phyloP scores from a whole-genome alignment of 176 grass and related monocot species.

The Typha latifolia region DNA sequence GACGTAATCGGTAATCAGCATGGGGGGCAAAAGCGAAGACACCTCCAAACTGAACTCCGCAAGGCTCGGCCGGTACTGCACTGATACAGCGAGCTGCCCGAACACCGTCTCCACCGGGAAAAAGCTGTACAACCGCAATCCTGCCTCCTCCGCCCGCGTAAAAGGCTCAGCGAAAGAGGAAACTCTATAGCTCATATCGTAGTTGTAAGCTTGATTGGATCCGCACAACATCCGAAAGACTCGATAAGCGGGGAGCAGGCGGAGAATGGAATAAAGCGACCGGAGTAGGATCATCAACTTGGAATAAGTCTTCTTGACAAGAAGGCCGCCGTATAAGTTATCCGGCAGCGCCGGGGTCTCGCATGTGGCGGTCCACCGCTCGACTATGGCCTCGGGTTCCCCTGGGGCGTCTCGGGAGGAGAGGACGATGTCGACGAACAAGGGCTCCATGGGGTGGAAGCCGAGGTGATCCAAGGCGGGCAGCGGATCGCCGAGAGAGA shows the following conservation, averaged over 20 bases:
- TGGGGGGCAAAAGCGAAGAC: slow-evolving; percentile 45
- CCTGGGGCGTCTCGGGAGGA: slow-evolving; percentile 22
- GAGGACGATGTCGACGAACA: slow-evolving; percentile 53
- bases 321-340: too few species aligned
- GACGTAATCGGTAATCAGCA: slow-evolving; percentile 65
- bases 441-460: slow-evolving; percentile 25
- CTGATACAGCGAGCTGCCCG: slow-evolving; percentile 61
- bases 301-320: too few species aligned
- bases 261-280: slow-evolving; percentile 54
- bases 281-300: slow-evolving; percentile 25
- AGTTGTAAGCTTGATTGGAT: slow-evolving; percentile 71
- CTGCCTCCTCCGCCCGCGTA: slow-evolving; percentile 53
- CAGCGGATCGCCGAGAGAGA: slow-evolving; percentile 46
- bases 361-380: slow-evolving; percentile 68
- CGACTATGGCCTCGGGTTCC: slow-evolving; percentile 38
- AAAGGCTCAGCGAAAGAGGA: slow-evolving; percentile 62
- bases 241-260: slow-evolving; percentile 65
- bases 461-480: slow-evolving; percentile 33
- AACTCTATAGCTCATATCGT: slow-evolving; percentile 62
- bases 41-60: slow-evolving; percentile 67
- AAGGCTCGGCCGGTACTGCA: slow-evolving; percentile 62
- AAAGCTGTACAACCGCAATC: slow-evolving; percentile 44
- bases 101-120: slow-evolving; percentile 61
- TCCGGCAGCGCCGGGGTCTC: slow-evolving; percentile 30
- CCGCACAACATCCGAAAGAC: slow-evolving; percentile 63